Conservation (phyloP, 78 protist species). For the Chrysochromulina parva region DNA sequence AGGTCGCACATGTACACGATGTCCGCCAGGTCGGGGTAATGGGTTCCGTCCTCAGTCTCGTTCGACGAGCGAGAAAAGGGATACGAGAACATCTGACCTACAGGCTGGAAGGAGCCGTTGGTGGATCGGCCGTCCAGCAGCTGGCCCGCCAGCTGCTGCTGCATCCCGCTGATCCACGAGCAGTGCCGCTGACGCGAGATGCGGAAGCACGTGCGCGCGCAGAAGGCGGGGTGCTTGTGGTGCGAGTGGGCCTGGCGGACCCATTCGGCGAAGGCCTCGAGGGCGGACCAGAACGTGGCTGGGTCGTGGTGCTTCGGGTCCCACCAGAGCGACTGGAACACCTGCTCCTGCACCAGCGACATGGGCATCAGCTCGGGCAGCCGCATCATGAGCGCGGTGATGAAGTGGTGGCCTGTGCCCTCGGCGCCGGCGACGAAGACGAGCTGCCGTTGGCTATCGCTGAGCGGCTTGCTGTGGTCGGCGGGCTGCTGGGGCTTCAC, state of each 20-base stretch:
- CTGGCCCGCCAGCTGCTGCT: background rate
- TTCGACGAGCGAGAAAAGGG: constrained; percentile 8
- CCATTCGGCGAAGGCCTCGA: constrained; percentile 6
- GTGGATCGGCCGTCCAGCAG: background rate
- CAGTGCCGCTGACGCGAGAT: background rate
- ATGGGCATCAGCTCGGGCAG: constrained; percentile 8
- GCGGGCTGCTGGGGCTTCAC: no score
- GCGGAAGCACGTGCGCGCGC: constrained; percentile 22
- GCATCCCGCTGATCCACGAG: constrained; percentile 23
- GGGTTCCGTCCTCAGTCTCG: constrained; percentile 7
- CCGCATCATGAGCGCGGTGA: constrained; percentile 8
- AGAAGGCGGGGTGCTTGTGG: constrained; percentile 19
- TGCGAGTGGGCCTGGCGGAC: background rate
- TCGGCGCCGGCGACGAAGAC: constrained; percentile 24
- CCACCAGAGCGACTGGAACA: constrained; percentile 22
- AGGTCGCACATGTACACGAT: background rate
- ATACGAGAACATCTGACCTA: constrained; percentile 7
- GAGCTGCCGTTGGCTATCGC: background rate
- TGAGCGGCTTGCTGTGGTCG: background rate
- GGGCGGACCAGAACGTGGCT: background rate
- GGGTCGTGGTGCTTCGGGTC: background rate
- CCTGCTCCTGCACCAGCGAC: constrained; percentile 12
- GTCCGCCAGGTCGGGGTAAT: background rate
- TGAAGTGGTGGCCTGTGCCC: constrained; percentile 22
- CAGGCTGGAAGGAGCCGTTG: background rate